A percentile compares a stretch with the other conserved stretches of the same genome.
Conservation (phyloP, 2,329 filamentous ascomycete genomes). For the Emydomyces testavorans region DNA sequence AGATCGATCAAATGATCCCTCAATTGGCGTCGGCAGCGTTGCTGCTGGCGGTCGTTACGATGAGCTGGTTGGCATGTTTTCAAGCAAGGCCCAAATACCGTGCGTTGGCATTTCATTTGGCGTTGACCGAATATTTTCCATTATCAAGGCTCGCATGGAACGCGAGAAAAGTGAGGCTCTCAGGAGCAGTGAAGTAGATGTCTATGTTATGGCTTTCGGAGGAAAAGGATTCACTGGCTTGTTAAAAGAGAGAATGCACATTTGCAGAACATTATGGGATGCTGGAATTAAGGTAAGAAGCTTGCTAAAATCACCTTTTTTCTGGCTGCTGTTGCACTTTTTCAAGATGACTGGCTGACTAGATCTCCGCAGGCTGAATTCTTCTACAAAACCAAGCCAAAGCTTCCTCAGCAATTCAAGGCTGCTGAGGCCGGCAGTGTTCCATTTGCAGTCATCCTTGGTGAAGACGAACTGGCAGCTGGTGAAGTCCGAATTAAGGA, state of each 20-base stretch:
- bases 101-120: conserved; percentile 88
- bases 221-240: conserved; percentile 73
- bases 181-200: conserved; percentile 67
- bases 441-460: conserved; percentile 78
- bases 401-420: conserved; percentile 81
- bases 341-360: conserved; percentile 18
- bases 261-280: conserved; percentile 68
- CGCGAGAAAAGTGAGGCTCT: conserved; percentile 44
- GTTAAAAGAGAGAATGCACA: conserved; percentile 69
- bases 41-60: conserved; percentile 88
- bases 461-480: conserved; percentile 73
- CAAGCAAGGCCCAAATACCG: conserved; percentile 72
- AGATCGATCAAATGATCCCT: conserved; percentile 67
- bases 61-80: conserved; percentile 88
- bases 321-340: no score
- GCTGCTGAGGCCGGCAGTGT: conserved; percentile 67
- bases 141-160: conserved; percentile 66
- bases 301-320: background rate
- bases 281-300: conserved; percentile 63
- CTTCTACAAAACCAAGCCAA: conserved; percentile 80
- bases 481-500: conserved; percentile 85
- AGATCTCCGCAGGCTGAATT: conserved; percentile 56
- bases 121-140: conserved; percentile 88
- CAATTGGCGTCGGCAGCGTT: conserved; percentile 72
- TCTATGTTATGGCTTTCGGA: conserved; percentile 90